Base-by-base conservation (phyloP, 371 early-diverging fungal species). In the Mucor mucedo region DNA sequence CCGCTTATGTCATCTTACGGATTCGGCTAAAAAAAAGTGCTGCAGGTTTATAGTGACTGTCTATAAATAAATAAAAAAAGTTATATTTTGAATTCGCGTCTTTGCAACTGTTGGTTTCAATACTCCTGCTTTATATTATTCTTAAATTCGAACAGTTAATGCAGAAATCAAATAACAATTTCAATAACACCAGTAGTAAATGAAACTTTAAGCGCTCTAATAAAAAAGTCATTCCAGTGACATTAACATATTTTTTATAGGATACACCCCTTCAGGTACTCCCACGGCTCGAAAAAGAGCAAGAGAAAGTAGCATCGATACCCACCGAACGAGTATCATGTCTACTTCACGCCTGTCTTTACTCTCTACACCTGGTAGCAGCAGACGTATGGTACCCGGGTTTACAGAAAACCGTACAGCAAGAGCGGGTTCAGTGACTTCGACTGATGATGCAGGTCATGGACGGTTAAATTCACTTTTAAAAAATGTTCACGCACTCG, bases 301-400 rank as follows among this genome's bases (percentile, higher is more conserved):
- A 11, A 29, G 48, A 45, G 38, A 28, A 55, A 16, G 45, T 30
- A 39, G 39, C 28, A 44, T 44, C 7, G 40, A 49, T 55, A 33
- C 8, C 13, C 28, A 10, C 27, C 49, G 50, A 29, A 33, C n/a
- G 13, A 54, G 56, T 47, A 38, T 41, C 27, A 14, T 56, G 29
- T 47, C 47, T 21, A 55, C 56, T 2, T 55, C 56, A 27, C 63
- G 63, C 10, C 39, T 49, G 39, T 62, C 63, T 13, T 55, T 55
- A 14, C 11, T 55, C 5, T 62, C 63, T n/a, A 38, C 55, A 2
- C 21, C 63, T 5, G 29, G 44, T 7, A 40, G 41, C 9, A 16
- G 27, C 32, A 38, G 21, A 33, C 16, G 29, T 3, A 11, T 33
- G 10, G 28, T 29, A 8, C 16, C 33, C 27, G 28, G 30, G 2